phyloP scores from a whole-genome alignment of 2,329 filamentous ascomycete species.

The Fusarium circinatum region DNA sequence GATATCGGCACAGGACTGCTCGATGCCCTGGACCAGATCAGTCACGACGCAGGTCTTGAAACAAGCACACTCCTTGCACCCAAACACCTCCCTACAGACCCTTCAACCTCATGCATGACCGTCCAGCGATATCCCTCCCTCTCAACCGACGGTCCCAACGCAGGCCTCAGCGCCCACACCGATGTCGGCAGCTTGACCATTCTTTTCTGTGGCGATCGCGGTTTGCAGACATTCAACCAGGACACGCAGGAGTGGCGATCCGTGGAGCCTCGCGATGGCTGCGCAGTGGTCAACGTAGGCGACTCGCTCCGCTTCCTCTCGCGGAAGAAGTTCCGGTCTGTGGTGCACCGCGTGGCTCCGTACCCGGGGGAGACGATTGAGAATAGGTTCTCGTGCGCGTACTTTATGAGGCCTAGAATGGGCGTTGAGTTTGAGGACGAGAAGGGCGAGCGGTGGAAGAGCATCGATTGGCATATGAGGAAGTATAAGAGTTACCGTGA shows the following conservation, averaged over 20 bases:
- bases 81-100: neutral
- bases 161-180: neutral
- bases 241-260: neutral
- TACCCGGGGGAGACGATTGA: neutral
- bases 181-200: neutral
- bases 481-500: neutral
- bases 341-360: neutral
- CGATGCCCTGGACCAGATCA: neutral
- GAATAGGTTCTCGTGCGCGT: neutral
- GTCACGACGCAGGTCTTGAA: neutral
- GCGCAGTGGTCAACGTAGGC: neutral
- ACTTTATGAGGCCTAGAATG: neutral
- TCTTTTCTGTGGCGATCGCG: neutral
- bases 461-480: neutral
- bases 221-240: neutral
- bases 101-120: neutral
- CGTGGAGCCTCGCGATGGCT: neutral
- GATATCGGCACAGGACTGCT: neutral
- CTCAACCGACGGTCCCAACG: neutral
- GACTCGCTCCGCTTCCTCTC: neutral
- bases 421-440: neutral
- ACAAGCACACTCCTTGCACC: neutral
- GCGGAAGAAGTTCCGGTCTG: neutral
- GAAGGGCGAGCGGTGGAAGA: neutral
- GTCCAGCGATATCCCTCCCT: neutral